Conservation (phyloP, 2,329 filamentous ascomycete genomes). For the Seiridium cupressi region DNA sequence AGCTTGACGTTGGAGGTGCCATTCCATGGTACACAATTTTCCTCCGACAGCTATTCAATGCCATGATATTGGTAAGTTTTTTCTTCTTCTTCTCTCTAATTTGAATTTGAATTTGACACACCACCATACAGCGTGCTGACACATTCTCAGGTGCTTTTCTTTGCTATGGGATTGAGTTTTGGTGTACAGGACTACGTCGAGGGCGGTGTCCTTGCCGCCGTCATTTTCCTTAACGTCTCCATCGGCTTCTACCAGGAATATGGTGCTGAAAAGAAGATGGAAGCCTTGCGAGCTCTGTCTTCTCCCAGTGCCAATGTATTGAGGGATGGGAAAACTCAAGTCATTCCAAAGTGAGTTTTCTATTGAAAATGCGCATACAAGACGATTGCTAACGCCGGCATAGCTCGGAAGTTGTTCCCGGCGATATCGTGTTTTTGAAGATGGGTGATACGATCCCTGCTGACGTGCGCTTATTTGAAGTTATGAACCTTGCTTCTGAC, state of each 20-base stretch:
- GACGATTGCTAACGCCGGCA: slow-evolving; percentile 13
- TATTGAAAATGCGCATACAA: too few relatives aligned
- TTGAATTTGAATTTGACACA: too few relatives aligned
- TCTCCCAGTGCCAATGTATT: slow-evolving; percentile 63
- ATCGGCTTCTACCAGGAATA: slow-evolving; percentile 68
- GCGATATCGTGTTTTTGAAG: slow-evolving; percentile 66
- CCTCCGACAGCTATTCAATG: slow-evolving; percentile 71
- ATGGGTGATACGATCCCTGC: slow-evolving; percentile 75
- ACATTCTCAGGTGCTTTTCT: slow-evolving; percentile 62
- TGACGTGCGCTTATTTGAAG: slow-evolving; percentile 67
- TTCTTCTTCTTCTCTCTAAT: background rate
- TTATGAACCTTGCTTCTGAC: slow-evolving; percentile 78
- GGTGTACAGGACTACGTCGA: slow-evolving; percentile 67
- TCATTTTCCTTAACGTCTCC: slow-evolving; percentile 67
- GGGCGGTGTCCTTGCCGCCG: slow-evolving; percentile 64
- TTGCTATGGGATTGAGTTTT: slow-evolving; percentile 73
- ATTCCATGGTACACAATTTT: slow-evolving; percentile 72
- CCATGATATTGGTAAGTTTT: slow-evolving; percentile 66
- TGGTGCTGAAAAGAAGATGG: slow-evolving; percentile 65
- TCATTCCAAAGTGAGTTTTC: slow-evolving; percentile 53
- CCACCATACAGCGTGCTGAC: background rate
- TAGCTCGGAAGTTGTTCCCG: slow-evolving; percentile 65
- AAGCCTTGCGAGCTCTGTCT: slow-evolving; percentile 58
- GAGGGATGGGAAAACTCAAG: slow-evolving; percentile 55
- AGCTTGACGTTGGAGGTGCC: slow-evolving; percentile 65